These are phyloP conservation scores for Ogataea saltuana DNA, from an alignment of 805 yeast genomes.

Conservation along the genomic window DNA sequence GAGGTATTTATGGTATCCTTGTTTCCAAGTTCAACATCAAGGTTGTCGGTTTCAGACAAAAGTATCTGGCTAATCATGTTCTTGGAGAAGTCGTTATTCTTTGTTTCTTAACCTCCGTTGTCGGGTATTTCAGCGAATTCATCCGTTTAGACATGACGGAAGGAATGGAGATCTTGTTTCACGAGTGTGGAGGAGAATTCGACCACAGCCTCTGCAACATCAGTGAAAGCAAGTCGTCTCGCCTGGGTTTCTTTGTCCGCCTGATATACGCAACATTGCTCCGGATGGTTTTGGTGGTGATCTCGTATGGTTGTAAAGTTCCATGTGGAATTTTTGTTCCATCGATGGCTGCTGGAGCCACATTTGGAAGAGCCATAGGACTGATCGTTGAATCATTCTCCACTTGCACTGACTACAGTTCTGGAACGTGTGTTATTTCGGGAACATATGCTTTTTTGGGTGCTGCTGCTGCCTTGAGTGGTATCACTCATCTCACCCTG, in stretches of 20 bases:
- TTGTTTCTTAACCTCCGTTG: constrained; percentile 66
- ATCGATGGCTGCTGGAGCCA: constrained; percentile 94
- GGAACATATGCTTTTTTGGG: constrained; percentile 96
- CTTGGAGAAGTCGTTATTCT: constrained; percentile 70
- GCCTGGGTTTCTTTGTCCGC: constrained; percentile 45
- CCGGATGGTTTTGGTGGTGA: constrained; percentile 68
- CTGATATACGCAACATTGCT: constrained; percentile 69
- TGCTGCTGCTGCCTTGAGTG: constrained; percentile 93
- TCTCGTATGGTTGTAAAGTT: constrained; percentile 89
- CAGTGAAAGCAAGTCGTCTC: constrained; percentile 22
- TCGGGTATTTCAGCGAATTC: constrained; percentile 83
- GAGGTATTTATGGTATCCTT: constrained; percentile 85
- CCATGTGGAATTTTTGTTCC: constrained; percentile 99
- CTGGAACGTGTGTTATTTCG: constrained; percentile 69
- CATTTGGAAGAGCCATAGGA: constrained; percentile 89
- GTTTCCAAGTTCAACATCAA: constrained; percentile 74
- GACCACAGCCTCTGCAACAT: constrained; percentile 43
- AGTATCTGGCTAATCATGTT: constrained; percentile 57
- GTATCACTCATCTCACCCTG: constrained; percentile 89
- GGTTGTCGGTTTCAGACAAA: constrained; percentile 75
- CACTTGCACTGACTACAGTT: constrained; percentile 38
- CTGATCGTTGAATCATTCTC: constrained; percentile 55
- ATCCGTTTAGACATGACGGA: constrained; percentile 91
- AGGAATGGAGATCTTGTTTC: constrained; percentile 85
- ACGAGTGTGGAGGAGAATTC: constrained; percentile 62